Evolutionary conservation across 768 basidiomycete species (phyloP).

Genomic region (Aureoboletus auriporus): DNA sequence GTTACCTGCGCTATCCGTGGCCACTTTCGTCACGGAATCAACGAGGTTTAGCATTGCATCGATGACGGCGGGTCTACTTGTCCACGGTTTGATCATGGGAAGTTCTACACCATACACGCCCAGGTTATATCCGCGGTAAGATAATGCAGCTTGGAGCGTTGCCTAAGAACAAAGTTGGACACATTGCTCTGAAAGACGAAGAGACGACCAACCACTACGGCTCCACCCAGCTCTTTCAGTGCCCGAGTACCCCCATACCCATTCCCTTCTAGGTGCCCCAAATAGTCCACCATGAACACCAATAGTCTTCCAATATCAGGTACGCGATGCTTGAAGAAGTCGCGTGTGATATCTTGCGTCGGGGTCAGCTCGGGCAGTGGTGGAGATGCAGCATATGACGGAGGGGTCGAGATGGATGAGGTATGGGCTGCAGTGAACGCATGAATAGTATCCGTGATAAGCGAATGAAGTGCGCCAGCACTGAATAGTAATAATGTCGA

Average conservation of each 20-base stretch:
- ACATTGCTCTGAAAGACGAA: neutral
- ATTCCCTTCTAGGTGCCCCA: conserved; percentile 20
- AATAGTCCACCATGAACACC: conserved; percentile 47
- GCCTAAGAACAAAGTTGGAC: conserved; percentile 40
- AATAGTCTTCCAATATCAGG: conserved; percentile 65
- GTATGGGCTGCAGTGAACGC: conserved; percentile 52
- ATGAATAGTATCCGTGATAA: conserved; percentile 68
- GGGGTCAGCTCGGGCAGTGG: conserved; percentile 43
- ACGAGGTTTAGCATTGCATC: conserved; percentile 73
- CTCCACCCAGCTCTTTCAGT: conserved; percentile 40
- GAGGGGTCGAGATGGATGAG: conserved; percentile 10
- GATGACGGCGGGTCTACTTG: conserved; percentile 63
- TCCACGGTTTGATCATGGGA: conserved; percentile 79
- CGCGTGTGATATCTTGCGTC: conserved; percentile 74
- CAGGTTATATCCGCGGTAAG: conserved; percentile 69
- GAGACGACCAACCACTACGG: conserved; percentile 51
- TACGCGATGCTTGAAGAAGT: conserved; percentile 76
- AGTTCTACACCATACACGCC: conserved; percentile 74
- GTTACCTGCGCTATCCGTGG: conserved; percentile 9
- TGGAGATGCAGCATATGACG: conserved; percentile 8
- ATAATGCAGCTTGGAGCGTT: conserved; percentile 65
- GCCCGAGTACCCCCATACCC: conserved; percentile 21
- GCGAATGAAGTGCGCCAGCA: conserved; percentile 50
- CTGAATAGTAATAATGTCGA: conserved; percentile 28
- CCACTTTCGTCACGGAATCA: conserved; percentile 46